Evolutionary conservation across 352 stramenopile species (phyloP).

Genomic region (Globisporangium spiculum): DNA sequence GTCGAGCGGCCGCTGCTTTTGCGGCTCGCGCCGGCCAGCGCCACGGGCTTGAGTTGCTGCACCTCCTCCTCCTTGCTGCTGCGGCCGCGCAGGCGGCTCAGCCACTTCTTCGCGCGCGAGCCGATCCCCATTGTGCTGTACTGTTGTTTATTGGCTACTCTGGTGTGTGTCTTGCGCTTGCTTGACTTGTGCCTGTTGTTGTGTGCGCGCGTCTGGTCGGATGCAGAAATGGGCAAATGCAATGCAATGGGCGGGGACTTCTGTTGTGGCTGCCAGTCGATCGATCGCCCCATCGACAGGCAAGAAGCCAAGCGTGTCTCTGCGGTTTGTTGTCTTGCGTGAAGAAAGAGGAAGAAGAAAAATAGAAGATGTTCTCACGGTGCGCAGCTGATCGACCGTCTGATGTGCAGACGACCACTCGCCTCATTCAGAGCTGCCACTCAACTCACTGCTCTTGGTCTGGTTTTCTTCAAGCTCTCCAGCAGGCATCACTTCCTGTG

Average conservation of each 20-base stretch:
- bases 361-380: background rate
- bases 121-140: constrained; percentile 36
- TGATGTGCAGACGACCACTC: constrained; percentile 3
- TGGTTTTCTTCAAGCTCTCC: background rate
- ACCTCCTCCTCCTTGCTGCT: constrained; percentile 58
- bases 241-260: background rate
- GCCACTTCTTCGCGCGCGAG: constrained; percentile 41
- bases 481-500: constrained; percentile 8
- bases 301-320: background rate
- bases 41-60: constrained; percentile 54
- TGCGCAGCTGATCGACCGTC: constrained; percentile 3
- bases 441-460: background rate
- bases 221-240: constrained; percentile 7
- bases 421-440: background rate
- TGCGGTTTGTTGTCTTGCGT: background rate
- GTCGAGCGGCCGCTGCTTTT: constrained; percentile 43
- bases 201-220: background rate
- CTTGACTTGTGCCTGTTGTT: background rate
- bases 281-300: background rate
- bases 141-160: background rate
- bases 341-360: background rate
- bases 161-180: background rate
- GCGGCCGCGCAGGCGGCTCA: constrained; percentile 44
- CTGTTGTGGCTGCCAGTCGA: background rate
- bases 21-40: constrained; percentile 66